These are phyloP conservation scores for Lindgomyces ingoldianus DNA, from an alignment of 495 filamentous ascomycete species.

Conservation along the genomic window DNA sequence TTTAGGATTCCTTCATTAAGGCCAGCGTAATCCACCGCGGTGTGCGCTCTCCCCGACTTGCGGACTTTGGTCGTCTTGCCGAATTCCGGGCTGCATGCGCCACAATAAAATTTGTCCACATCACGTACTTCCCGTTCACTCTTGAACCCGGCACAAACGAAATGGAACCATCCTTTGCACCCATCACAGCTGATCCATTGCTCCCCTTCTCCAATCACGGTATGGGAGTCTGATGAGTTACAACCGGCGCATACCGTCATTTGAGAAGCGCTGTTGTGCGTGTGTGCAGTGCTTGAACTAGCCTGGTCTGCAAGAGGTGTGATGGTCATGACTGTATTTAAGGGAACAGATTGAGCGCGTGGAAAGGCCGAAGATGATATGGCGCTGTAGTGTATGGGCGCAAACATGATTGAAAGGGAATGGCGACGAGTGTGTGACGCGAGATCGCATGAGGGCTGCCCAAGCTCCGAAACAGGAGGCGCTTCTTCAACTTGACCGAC, in stretches of 20 bases:
- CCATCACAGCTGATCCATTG: conserved; percentile 74
- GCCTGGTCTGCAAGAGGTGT: background rate
- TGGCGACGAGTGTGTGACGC: conserved; percentile 21
- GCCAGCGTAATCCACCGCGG: conserved; percentile 73
- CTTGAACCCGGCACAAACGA: conserved; percentile 70
- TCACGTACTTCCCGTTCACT: conserved; percentile 67
- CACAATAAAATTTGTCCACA: conserved; percentile 73
- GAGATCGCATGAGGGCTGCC: background rate
- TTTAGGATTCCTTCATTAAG: conserved; percentile 73
- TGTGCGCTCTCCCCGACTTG: conserved; percentile 62
- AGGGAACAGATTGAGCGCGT: conserved; percentile 40
- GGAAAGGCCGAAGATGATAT: background rate
- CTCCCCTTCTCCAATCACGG: conserved; percentile 41
- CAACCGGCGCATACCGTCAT: conserved; percentile 47
- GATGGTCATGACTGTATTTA: conserved; percentile 15
- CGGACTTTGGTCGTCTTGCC: conserved; percentile 64
- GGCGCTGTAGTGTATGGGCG: background rate
- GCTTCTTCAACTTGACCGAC: background rate
- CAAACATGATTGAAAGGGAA: conserved; percentile 19
- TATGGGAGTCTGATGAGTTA: conserved; percentile 37
- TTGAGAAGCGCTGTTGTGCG: background rate
- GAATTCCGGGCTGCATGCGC: conserved; percentile 57
- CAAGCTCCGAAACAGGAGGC: background rate
- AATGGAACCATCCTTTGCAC: conserved; percentile 75
- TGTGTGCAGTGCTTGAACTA: background rate